These are phyloP conservation scores for Psidium friedrichsthalianum DNA, from an alignment of 345 rosid species.

Conservation along the genomic window DNA sequence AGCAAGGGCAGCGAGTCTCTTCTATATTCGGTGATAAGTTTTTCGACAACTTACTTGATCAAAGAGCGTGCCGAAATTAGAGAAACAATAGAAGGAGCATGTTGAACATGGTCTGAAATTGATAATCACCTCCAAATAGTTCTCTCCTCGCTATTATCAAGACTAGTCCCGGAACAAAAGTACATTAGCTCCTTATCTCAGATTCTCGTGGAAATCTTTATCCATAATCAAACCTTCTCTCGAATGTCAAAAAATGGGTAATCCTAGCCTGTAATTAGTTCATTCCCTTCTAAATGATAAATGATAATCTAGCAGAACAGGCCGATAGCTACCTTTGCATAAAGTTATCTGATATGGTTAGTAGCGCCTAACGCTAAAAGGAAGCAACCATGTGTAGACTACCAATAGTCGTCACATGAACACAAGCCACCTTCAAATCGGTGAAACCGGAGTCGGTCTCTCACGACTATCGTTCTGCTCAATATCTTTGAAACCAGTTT, in stretches of 20 bases:
- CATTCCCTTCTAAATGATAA: neutral
- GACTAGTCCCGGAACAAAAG: neutral
- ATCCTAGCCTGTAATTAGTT: neutral
- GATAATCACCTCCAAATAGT: neutral
- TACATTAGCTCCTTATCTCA: neutral
- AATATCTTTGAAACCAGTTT: conserved; percentile 50
- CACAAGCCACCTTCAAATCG: conserved; percentile 66
- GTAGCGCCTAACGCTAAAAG: neutral
- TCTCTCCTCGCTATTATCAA: neutral
- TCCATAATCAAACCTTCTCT: neutral
- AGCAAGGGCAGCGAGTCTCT: neutral
- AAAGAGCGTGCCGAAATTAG: neutral
- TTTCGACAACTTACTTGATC: neutral
- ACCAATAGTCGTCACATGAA: conserved; percentile 71
- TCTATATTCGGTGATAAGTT: neutral
- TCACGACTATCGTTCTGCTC: conserved; percentile 47
- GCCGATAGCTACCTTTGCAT: neutral
- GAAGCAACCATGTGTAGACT: conserved; percentile 1
- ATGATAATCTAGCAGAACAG: neutral
- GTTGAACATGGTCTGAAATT: neutral
- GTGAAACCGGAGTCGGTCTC: conserved; percentile 83
- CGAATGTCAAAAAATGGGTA: neutral
- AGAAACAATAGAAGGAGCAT: neutral
- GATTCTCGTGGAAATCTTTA: neutral
- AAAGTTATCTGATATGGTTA: neutral